A percentile compares a stretch with the other conserved stretches of the same genome.
Evolutionary conservation across 352 stramenopile species (phyloP).

Genomic region (Phytophthora syringae): DNA sequence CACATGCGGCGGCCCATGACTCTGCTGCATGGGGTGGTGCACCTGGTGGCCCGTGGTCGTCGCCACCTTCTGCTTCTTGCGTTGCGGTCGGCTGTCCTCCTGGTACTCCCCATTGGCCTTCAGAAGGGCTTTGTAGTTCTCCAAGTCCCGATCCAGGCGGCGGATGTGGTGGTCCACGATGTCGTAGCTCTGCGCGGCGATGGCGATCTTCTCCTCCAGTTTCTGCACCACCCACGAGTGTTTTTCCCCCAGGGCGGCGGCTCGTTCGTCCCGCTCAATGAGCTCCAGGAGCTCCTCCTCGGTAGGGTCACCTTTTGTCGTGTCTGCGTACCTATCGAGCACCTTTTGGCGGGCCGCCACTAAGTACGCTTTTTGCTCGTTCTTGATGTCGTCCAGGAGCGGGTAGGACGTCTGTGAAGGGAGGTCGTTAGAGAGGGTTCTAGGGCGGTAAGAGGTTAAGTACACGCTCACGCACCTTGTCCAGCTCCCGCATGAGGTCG

Average conservation of each 20-base stretch:
- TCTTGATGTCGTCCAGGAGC: conserved; percentile 78
- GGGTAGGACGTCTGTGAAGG: conserved; percentile 67
- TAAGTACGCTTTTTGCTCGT: conserved; percentile 71
- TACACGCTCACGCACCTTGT: conserved; percentile 63
- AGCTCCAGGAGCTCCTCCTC: conserved; percentile 72
- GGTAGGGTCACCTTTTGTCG: conserved; percentile 52
- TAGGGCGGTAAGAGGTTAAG: not conserved
- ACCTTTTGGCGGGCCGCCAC: conserved; percentile 64
- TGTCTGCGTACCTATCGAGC: conserved; percentile 62
- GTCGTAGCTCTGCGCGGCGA: conserved; percentile 87
- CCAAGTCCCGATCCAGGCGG: conserved; percentile 77
- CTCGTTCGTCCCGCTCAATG: conserved; percentile 50
- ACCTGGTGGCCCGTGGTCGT: conserved; percentile 24
- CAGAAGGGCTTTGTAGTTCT: conserved; percentile 72
- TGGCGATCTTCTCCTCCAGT: conserved; percentile 89
- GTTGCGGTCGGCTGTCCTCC: conserved; percentile 60
- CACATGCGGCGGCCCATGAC: conserved; percentile 23
- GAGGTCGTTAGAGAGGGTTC: conserved; percentile 4
- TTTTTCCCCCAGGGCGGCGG: conserved; percentile 47
- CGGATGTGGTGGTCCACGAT: conserved; percentile 89
- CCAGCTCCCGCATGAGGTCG: conserved; percentile 88
- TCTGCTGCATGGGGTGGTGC: conserved; percentile 20
- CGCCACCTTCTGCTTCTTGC: conserved; percentile 62
- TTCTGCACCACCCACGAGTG: conserved; percentile 83
- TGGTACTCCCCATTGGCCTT: conserved; percentile 84